Evolutionary conservation across 352 stramenopile species (phyloP).

Genomic region (Phytophthora crassamura): DNA sequence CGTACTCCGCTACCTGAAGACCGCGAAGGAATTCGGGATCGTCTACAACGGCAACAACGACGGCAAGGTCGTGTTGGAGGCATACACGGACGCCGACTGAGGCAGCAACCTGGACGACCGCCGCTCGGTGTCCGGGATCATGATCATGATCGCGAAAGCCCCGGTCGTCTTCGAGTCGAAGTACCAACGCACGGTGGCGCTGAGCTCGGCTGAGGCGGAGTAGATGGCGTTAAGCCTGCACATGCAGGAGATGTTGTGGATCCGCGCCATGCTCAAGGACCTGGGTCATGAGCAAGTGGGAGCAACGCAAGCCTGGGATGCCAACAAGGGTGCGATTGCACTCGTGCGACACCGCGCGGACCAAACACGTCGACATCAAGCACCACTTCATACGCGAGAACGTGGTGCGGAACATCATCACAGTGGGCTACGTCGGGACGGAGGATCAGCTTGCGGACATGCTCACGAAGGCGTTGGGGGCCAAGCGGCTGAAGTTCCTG

Average conservation of each 20-base stretch:
- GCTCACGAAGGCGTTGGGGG: too few species aligned
- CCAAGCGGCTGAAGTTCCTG: too few species aligned
- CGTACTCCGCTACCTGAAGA: slow-evolving; percentile 6
- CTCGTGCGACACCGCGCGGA: slow-evolving; percentile 6
- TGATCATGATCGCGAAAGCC: slow-evolving; percentile 5
- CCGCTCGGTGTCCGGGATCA: slow-evolving; percentile 3
- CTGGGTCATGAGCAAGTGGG: too few species aligned
- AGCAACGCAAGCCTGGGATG: slow-evolving; percentile 9
- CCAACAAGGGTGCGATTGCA: slow-evolving; percentile 16
- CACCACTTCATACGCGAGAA: slow-evolving; percentile 24
- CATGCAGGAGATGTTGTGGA: slow-evolving; percentile 3
- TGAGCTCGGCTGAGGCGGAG: slow-evolving; percentile 14
- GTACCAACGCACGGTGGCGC: slow-evolving; percentile 9
- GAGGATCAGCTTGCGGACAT: too few species aligned
- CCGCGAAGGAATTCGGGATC: not conserved
- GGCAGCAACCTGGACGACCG: not conserved
- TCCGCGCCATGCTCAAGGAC: slow-evolving; percentile 9
- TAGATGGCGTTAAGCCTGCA: slow-evolving; percentile 18
- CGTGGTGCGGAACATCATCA: not conserved
- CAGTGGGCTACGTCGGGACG: too few species aligned
- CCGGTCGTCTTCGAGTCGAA: slow-evolving; percentile 14
- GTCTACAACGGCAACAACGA: not conserved
- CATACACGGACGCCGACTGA: not conserved
- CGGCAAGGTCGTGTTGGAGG: too few species aligned
- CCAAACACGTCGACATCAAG: slow-evolving; percentile 8